A percentile compares a stretch with the other conserved stretches of the same genome.
These are phyloP conservation scores for Calocybe gangraenosa DNA, from an alignment of 768 basidiomycete genomes.

Conservation along the genomic window DNA sequence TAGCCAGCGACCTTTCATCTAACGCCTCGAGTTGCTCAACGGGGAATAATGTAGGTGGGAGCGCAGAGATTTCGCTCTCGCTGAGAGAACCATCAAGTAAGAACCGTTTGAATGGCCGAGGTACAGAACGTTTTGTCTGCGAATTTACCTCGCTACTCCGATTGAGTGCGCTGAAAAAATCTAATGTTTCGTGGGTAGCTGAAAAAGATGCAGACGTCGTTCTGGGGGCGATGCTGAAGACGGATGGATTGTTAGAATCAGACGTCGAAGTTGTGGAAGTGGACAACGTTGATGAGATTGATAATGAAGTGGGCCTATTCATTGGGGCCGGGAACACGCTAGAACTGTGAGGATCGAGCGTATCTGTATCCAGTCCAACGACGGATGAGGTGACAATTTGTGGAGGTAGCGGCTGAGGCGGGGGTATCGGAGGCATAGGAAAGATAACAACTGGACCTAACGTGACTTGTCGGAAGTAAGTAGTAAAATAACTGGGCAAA, in stretches of 20 bases:
- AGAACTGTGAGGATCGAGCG: conserved; percentile 29
- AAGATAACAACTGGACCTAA: conserved; percentile 58
- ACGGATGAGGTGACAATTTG: conserved; percentile 38
- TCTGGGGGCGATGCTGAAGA: conserved; percentile 21
- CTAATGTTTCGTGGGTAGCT: conserved; percentile 22
- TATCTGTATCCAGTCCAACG: conserved; percentile 31
- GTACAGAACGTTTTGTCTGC: conserved; percentile 14
- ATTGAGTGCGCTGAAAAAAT: conserved; percentile 13
- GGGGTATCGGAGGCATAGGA: conserved; percentile 67
- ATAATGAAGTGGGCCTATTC: conserved; percentile 41
- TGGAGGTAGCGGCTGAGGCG: conserved; percentile 51
- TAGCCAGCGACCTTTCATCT: conserved; percentile 59
- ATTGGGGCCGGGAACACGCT: conserved; percentile 31
- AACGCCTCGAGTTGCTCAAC: conserved; percentile 40
- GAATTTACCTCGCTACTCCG: conserved; percentile 10
- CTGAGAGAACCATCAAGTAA: conserved; percentile 44
- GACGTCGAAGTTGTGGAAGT: conserved; percentile 32
- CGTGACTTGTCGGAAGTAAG: conserved; percentile 64
- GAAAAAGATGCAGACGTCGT: conserved; percentile 30
- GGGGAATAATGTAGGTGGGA: conserved; percentile 34
- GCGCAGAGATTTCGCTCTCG: conserved; percentile 32
- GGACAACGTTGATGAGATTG: conserved; percentile 48
- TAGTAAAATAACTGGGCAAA: conserved; percentile 65
- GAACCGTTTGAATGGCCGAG: conserved; percentile 31
- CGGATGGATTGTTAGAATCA: conserved; percentile 20